Percentiles rank a stretch among this genome's conserved stretches.
Conservation (phyloP, 495 filamentous ascomycete genomes). For the Thozetella sp. region DNA sequence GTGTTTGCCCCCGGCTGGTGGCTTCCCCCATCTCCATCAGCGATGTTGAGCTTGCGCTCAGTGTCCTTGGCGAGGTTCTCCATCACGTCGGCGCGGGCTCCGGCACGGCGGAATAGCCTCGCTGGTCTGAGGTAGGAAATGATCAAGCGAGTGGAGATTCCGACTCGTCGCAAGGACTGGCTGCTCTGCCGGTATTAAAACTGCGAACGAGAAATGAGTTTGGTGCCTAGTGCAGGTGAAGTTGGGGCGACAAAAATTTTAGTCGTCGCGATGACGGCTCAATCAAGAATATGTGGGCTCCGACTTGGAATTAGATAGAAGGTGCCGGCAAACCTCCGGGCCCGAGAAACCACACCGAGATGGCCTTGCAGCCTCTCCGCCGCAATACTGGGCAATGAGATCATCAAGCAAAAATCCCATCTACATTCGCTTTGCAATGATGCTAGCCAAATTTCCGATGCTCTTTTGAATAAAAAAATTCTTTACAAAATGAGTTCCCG, state of each 20-base stretch:
- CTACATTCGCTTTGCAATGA: too few species aligned
- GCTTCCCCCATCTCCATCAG: constrained; percentile 12
- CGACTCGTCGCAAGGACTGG: too few species aligned
- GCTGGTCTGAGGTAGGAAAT: neutral
- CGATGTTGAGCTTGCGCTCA: constrained; percentile 6
- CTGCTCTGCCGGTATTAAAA: neutral
- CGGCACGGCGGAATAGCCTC: neutral
- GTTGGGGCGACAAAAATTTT: constrained; percentile 1
- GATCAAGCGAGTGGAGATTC: too few species aligned
- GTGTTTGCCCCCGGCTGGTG: constrained; percentile 10
- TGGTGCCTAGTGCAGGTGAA: neutral
- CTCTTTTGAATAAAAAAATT: too few species aligned
- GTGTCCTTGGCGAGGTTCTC: neutral
- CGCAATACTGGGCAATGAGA: too few species aligned
- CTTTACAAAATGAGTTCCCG: too few species aligned
- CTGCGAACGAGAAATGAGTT: neutral
- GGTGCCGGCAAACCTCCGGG: too few species aligned
- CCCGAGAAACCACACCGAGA: too few species aligned
- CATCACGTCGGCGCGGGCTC: neutral
- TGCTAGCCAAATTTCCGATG: too few species aligned
- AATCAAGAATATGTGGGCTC: neutral
- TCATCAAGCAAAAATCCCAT: too few species aligned
- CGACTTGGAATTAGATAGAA: too few species aligned
- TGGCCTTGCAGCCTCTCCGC: too few species aligned
- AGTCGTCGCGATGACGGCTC: neutral